These are phyloP conservation scores for Pinus albicaulis DNA, from an alignment of 75 land plant genomes.

Conservation along the genomic window DNA sequence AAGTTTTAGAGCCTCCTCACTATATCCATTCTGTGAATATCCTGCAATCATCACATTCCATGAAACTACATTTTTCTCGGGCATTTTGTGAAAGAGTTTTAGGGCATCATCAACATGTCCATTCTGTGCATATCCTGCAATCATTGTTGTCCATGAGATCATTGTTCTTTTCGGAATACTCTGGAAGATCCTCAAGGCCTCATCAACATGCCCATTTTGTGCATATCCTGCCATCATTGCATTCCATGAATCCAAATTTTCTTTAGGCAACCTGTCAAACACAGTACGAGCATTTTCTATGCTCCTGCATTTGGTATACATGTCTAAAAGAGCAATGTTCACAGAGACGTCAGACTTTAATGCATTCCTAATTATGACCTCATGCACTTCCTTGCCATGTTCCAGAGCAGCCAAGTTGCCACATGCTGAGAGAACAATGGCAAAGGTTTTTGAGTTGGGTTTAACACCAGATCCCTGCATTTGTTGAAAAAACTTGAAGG, in stretches of 20 bases:
- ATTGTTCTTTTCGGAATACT: not conserved
- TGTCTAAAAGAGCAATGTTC: slow-evolving; percentile 64
- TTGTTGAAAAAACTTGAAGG: slow-evolving; percentile 38
- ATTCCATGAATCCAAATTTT: slow-evolving; percentile 73
- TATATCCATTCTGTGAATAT: slow-evolving; percentile 18
- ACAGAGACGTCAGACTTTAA: slow-evolving; percentile 47
- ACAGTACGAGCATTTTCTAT: slow-evolving; percentile 39
- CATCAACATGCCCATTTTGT: slow-evolving; percentile 9
- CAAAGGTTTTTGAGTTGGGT: slow-evolving; percentile 63
- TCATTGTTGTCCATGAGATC: slow-evolving; percentile 51
- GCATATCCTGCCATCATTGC: slow-evolving; percentile 20
- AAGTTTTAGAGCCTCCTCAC: slow-evolving; percentile 16
- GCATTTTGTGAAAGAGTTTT: slow-evolving; percentile 42
- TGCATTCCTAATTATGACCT: slow-evolving; percentile 46
- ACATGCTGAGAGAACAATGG: slow-evolving; percentile 59
- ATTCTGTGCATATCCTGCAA: slow-evolving; percentile 63
- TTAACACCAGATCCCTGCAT: slow-evolving; percentile 48
- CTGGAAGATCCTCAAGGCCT: slow-evolving; percentile 11
- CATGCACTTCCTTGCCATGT: slow-evolving; percentile 52
- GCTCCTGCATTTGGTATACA: slow-evolving; percentile 66
- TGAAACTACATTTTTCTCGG: slow-evolving; percentile 12
- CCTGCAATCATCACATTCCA: slow-evolving; percentile 29
- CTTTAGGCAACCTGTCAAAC: slow-evolving; percentile 33
- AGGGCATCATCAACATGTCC: slow-evolving; percentile 45
- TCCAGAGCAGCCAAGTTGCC: slow-evolving; percentile 37